A percentile compares a stretch with the other conserved stretches of the same genome.
These are phyloP conservation scores for Aspergillus sp. DNA, from an alignment of 2,329 filamentous ascomycete species.

Conservation along the genomic window DNA sequence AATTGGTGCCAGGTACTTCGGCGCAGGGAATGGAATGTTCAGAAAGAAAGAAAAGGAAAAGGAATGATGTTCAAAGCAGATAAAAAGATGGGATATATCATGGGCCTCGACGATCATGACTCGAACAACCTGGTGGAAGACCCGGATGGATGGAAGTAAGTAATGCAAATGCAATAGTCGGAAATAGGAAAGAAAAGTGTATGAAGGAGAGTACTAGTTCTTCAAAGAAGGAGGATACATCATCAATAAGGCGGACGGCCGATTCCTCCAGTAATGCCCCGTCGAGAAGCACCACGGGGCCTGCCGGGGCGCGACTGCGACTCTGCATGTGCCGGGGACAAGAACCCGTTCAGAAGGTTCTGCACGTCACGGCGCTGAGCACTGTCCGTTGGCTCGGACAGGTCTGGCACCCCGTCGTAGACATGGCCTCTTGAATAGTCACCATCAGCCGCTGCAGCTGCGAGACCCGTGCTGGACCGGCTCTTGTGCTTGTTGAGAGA, in stretches of 20 bases:
- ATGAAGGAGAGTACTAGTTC: slow-evolving; percentile 4
- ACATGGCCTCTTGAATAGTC: slow-evolving; percentile 17
- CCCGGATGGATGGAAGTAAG: background rate
- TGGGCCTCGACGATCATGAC: slow-evolving; percentile 10
- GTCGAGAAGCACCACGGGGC: slow-evolving; percentile 21
- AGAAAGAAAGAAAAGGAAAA: too few species aligned
- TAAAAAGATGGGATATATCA: slow-evolving; percentile 15
- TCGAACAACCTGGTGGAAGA: slow-evolving; percentile 1
- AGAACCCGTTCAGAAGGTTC: slow-evolving; percentile 41
- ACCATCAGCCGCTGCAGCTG: slow-evolving; percentile 23
- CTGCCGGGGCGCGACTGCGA: slow-evolving; percentile 16
- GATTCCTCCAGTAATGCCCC: slow-evolving; percentile 32
- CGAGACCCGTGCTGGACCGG: slow-evolving; percentile 35
- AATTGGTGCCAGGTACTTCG: slow-evolving; percentile 10
- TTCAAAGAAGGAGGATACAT: slow-evolving; percentile 1
- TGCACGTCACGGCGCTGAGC: slow-evolving; percentile 36
- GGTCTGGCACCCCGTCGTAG: slow-evolving; percentile 19
- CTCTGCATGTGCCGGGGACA: slow-evolving; percentile 29
- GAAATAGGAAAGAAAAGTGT: slow-evolving; percentile 4
- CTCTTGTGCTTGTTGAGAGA: slow-evolving; percentile 39
- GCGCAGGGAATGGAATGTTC: slow-evolving; percentile 16
- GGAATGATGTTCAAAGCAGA: too few species aligned
- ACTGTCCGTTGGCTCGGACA: slow-evolving; percentile 12
- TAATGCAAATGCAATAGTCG: background rate
- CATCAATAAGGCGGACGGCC: slow-evolving; percentile 38